These are phyloP conservation scores for Boletellus ananas DNA, from an alignment of 768 basidiomycete species.

Conservation along the genomic window DNA sequence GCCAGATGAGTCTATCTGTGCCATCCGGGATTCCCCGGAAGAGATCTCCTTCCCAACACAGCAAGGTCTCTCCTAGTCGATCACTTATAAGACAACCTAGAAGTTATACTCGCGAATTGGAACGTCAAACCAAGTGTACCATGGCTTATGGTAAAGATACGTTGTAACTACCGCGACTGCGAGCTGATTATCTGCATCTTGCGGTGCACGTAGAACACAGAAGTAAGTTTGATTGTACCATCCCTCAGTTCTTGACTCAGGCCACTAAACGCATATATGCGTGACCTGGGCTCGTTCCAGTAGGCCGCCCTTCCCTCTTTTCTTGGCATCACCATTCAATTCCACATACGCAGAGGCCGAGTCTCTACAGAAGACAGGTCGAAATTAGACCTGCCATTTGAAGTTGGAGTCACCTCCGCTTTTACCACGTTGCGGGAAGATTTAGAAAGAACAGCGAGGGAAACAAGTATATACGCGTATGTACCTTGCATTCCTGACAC, in stretches of 20 bases:
- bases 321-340: neutral
- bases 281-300: constrained; percentile 8
- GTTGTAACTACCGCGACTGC: neutral
- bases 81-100: no score
- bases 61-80: no score
- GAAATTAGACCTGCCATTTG: constrained; percentile 20
- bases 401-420: constrained; percentile 13
- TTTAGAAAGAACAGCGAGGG: constrained; percentile 13
- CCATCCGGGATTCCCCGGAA: no score
- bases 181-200: constrained; percentile 3
- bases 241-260: neutral
- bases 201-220: constrained; percentile 9
- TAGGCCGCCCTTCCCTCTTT: constrained; percentile 6
- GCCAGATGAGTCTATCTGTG: no score
- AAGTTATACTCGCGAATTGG: no score
- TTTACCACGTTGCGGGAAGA: constrained; percentile 17
- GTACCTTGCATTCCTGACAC: constrained; percentile 2
- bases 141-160: constrained; percentile 20
- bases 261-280: constrained; percentile 1
- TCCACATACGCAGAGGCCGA: neutral
- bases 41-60: no score
- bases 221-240: constrained; percentile 6
- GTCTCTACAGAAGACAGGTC: constrained; percentile 4
- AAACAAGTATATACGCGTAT: constrained; percentile 29
- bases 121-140: neutral